Conservation (phyloP, 495 filamentous ascomycete genomes). For the Talaromyces proteolyticus region DNA sequence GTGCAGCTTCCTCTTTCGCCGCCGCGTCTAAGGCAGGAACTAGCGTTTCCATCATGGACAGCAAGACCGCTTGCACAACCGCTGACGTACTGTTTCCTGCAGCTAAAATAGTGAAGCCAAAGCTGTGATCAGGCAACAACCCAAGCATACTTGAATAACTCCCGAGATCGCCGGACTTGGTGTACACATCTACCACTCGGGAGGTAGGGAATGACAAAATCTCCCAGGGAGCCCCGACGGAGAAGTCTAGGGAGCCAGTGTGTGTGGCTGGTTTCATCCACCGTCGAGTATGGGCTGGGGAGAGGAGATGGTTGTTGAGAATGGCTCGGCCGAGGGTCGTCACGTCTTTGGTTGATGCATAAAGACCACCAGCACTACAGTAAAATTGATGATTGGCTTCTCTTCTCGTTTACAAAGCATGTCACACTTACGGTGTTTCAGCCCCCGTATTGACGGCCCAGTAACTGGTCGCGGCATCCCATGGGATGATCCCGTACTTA, state of each 20-base stretch:
- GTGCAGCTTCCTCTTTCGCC: conserved; percentile 31
- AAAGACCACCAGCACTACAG: conserved; percentile 50
- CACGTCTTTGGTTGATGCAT: conserved; percentile 48
- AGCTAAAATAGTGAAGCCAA: conserved; percentile 38
- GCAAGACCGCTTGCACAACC: conserved; percentile 18
- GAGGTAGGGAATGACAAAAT: conserved; percentile 22
- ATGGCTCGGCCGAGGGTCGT: conserved; percentile 48
- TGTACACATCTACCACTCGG: conserved; percentile 44
- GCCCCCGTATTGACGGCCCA: conserved; percentile 38
- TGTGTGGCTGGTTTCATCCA: conserved; percentile 52
- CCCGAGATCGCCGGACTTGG: conserved; percentile 45
- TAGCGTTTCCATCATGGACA: conserved; percentile 25
- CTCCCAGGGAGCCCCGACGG: conserved; percentile 54
- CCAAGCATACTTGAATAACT: conserved; percentile 23
- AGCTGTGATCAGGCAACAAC: conserved; percentile 32
- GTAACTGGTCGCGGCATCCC: conserved; percentile 15
- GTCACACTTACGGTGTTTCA: conserved; percentile 33
- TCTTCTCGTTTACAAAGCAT: background rate
- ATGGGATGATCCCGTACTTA: conserved; percentile 27
- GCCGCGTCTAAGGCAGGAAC: conserved; percentile 40
- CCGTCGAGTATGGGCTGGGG: conserved; percentile 35
- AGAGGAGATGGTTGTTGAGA: conserved; percentile 42
- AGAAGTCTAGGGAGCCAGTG: conserved; percentile 37
- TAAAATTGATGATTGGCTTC: no score
- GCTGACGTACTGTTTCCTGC: conserved; percentile 21